Conservation (phyloP, 495 filamentous ascomycete genomes). For the Halenospora varia region DNA sequence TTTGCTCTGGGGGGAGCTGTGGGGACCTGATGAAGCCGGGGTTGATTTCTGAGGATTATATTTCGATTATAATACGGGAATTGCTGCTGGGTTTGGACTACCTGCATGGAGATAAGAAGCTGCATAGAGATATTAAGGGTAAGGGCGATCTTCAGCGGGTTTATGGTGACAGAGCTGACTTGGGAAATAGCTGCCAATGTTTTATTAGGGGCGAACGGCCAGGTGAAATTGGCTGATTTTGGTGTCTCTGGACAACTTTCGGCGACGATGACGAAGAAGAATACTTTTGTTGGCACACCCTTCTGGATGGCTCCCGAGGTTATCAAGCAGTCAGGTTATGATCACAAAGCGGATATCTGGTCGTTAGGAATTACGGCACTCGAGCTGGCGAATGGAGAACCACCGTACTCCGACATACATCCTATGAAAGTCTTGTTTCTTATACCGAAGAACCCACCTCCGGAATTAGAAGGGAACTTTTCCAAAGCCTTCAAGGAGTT, state of each 20-base stretch:
- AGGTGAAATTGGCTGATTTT: constrained; percentile 97
- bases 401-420: constrained; percentile 94
- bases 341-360: constrained; percentile 99
- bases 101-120: constrained; percentile 88
- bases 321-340: constrained; percentile 96
- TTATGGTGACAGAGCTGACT: not conserved
- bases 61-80: constrained; percentile 89
- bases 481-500: constrained; percentile 93
- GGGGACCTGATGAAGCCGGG: constrained; percentile 89
- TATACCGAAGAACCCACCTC: constrained; percentile 92
- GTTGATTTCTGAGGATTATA: constrained; percentile 87
- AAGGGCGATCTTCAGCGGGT: constrained; percentile 15
- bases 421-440: constrained; percentile 98
- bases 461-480: constrained; percentile 78
- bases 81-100: constrained; percentile 88
- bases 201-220: constrained; percentile 78
- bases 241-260: constrained; percentile 96
- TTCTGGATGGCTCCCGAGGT: constrained; percentile 99
- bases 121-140: constrained; percentile 98
- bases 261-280: constrained; percentile 99
- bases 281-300: constrained; percentile 96
- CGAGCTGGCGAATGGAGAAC: constrained; percentile 88
- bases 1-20: constrained; percentile 89
- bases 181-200: constrained; percentile 75
- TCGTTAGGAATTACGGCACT: constrained; percentile 95